A percentile compares a stretch with the other conserved stretches of the same genome.
Conservation (phyloP, 441 rosid species). For the Heliophila coronopifolia region DNA sequence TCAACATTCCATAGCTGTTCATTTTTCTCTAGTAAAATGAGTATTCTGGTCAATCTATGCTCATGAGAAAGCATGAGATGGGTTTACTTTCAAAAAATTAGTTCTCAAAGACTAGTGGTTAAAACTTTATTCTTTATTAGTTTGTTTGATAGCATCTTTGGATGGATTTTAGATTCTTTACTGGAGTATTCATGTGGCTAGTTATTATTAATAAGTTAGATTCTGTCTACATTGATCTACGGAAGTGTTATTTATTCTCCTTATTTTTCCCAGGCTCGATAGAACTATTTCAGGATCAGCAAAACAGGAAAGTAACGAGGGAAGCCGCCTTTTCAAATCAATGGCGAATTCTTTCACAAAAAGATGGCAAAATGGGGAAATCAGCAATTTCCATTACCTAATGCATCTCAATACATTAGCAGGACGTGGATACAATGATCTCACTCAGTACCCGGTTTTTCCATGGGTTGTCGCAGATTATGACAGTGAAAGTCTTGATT, state of each 20-base stretch:
- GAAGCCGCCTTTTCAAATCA: slow-evolving; percentile 86
- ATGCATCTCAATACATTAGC: slow-evolving; percentile 99
- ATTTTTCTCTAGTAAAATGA: slow-evolving; percentile 4
- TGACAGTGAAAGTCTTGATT: slow-evolving; percentile 84
- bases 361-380: slow-evolving; percentile 99
- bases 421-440: slow-evolving; percentile 99
- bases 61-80: slow-evolving; percentile 3
- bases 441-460: slow-evolving; percentile 99
- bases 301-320: slow-evolving; percentile 91
- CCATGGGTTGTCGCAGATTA: slow-evolving; percentile 99
- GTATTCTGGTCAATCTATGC: neutral
- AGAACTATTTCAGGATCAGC: slow-evolving; percentile 92
- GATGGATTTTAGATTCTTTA: slow-evolving; percentile 1
- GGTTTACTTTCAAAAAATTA: neutral
- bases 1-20: neutral
- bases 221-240: slow-evolving; percentile 16
- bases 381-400: slow-evolving; percentile 97
- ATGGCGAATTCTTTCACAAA: slow-evolving; percentile 97
- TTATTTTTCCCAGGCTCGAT: slow-evolving; percentile 66
- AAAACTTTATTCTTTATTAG: neutral
- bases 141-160: slow-evolving; percentile 1
- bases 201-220: neutral
- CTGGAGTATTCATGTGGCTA: slow-evolving; percentile 1
- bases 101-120: neutral
- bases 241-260: slow-evolving; percentile 22